Evolutionary conservation across 345 rosid genomes (phyloP).

Genomic region (Eutrema japonicum): DNA sequence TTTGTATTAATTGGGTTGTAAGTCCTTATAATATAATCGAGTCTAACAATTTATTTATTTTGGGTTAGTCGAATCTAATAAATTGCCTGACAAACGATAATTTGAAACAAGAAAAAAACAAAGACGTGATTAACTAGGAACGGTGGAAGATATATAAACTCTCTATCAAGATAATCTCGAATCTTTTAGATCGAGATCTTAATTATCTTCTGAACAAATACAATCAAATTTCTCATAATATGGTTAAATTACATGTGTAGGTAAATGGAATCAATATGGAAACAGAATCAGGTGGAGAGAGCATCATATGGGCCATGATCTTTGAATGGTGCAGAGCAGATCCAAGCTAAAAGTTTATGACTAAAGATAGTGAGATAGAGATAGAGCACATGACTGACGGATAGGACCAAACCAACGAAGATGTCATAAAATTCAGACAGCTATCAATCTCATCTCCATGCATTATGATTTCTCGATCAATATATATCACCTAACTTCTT

Average conservation of each 20-base stretch:
- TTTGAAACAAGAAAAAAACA: not conserved
- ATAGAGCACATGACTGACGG: conserved; percentile 32
- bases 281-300: conserved; percentile 38
- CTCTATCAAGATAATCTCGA: not conserved
- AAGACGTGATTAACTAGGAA: conserved; percentile 4
- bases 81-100: not conserved
- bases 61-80: not conserved
- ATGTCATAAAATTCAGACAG: conserved; percentile 27
- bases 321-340: conserved; percentile 31
- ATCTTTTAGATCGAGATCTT: conserved; percentile 29
- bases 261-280: conserved; percentile 17
- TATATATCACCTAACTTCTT: conserved; percentile 24
- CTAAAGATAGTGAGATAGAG: conserved; percentile 12
- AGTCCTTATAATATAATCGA: not conserved
- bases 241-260: conserved; percentile 2
- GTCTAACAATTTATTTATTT: not conserved
- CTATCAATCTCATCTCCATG: conserved; percentile 28
- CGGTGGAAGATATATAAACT: conserved; percentile 25
- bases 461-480: conserved; percentile 25
- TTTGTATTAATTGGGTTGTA: not conserved
- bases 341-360: conserved; percentile 27
- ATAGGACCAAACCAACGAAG: conserved; percentile 33
- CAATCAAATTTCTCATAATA: not conserved
- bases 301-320: conserved; percentile 39
- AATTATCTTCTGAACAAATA: not conserved